These are phyloP conservation scores for Lipomyces sp. DNA, from an alignment of 805 yeast species.

Conservation along the genomic window DNA sequence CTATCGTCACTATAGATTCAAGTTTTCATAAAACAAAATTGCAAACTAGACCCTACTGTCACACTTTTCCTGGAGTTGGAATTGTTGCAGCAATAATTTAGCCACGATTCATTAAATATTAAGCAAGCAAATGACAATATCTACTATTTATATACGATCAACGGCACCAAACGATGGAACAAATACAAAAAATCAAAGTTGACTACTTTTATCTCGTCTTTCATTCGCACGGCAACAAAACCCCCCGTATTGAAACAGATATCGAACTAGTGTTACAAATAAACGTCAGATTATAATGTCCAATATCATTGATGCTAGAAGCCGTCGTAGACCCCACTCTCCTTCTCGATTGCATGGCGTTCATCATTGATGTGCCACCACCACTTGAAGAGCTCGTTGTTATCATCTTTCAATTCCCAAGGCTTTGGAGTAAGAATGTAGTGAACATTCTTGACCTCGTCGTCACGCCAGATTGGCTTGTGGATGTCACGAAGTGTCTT, in stretches of 20 bases:
- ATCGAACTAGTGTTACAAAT: background rate
- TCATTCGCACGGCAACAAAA: background rate
- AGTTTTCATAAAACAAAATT: no score
- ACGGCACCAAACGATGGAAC: background rate
- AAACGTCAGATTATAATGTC: background rate
- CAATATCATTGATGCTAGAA: conserved; percentile 21
- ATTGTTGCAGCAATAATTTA: background rate
- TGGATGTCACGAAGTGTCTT: conserved; percentile 58
- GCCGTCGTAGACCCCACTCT: conserved; percentile 35
- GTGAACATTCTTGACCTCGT: conserved; percentile 60
- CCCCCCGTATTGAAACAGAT: background rate
- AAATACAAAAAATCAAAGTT: background rate
- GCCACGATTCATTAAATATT: background rate
- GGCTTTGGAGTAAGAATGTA: conserved; percentile 65
- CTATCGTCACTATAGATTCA: no score
- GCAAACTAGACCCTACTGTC: no score
- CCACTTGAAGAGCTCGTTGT: conserved; percentile 49
- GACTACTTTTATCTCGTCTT: background rate
- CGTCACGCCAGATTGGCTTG: conserved; percentile 53
- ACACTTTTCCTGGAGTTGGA: background rate
- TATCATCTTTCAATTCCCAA: conserved; percentile 53
- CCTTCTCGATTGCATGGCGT: conserved; percentile 45
- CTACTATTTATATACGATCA: background rate
- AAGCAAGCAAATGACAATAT: background rate
- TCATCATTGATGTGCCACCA: conserved; percentile 56